phyloP scores from a whole-genome alignment of 306 rosid genomes.

The Canavalia ensiformis region DNA sequence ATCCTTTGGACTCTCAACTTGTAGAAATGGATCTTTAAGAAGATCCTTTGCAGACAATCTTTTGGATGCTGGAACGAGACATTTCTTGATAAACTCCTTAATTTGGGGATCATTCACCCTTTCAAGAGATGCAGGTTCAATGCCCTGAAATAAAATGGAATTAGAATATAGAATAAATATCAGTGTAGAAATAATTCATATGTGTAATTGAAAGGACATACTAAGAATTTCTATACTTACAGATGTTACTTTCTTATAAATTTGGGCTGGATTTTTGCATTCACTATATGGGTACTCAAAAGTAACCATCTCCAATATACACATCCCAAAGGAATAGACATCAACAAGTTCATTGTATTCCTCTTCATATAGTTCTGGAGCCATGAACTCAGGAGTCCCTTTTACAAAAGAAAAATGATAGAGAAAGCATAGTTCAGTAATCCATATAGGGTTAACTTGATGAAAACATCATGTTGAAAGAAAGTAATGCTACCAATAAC shows the following conservation, averaged over 20 bases:
- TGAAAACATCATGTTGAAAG: constrained; percentile 35
- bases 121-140: constrained; percentile 76
- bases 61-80: constrained; percentile 69
- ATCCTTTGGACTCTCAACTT: constrained; percentile 62
- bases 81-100: constrained; percentile 74
- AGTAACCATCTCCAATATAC: constrained; percentile 90
- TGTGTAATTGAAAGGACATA: constrained; percentile 1
- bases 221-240: constrained; percentile 57
- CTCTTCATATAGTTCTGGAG: constrained; percentile 91
- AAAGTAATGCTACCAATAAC: constrained; percentile 68
- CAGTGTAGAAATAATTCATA: constrained; percentile 1
- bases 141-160: constrained; percentile 63
- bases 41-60: constrained; percentile 81
- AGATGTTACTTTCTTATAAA: constrained; percentile 79
- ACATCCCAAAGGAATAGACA: constrained; percentile 84
- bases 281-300: constrained; percentile 85
- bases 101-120: constrained; percentile 70
- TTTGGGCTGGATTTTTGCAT: constrained; percentile 85
- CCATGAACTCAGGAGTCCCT: constrained; percentile 96
- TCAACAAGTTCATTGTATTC: constrained; percentile 86
- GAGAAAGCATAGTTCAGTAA: constrained; percentile 36
- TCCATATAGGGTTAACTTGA: neutral
- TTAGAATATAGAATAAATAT: constrained; percentile 18
- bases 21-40: constrained; percentile 76
- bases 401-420: constrained; percentile 19